These are phyloP conservation scores for Dendrobium catenatum DNA, from an alignment of 106 monocot species.

Conservation along the genomic window DNA sequence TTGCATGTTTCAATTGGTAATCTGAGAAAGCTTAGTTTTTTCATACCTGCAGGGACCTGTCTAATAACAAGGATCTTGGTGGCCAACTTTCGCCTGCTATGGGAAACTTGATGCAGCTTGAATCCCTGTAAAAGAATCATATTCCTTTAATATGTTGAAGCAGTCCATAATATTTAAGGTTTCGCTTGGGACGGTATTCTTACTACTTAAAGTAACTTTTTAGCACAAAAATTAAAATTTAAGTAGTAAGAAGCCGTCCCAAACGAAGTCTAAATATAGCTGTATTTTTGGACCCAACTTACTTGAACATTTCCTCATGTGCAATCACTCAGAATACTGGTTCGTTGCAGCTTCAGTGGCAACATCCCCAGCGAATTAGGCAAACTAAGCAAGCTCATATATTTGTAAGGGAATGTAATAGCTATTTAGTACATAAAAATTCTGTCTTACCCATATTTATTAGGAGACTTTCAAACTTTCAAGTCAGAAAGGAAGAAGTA, in stretches of 20 bases:
- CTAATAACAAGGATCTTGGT: conserved; percentile 33
- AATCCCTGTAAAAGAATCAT: conserved; percentile 26
- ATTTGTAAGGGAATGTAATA: background rate
- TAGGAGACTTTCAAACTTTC: background rate
- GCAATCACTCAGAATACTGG: conserved; percentile 16
- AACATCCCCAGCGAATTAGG: conserved; percentile 5
- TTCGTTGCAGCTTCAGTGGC: conserved; percentile 14
- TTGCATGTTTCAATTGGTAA: background rate
- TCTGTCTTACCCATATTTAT: background rate
- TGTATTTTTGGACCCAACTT: background rate
- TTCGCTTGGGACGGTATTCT: too few species aligned
- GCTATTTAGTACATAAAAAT: background rate
- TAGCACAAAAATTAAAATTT: too few species aligned
- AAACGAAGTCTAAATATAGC: background rate
- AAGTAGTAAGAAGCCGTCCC: too few species aligned
- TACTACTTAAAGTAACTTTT: too few species aligned
- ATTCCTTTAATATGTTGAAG: background rate
- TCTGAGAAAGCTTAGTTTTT: background rate
- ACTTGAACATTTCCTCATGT: background rate
- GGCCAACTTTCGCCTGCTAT: conserved; percentile 31
- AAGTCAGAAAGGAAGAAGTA: background rate
- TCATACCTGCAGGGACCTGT: conserved; percentile 35
- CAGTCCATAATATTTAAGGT: background rate
- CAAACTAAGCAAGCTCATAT: conserved; percentile 8
- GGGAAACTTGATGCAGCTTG: conserved; percentile 33